Base-by-base conservation (phyloP, 805 yeast species). In the Zygosaccharomyces siamensis region DNA sequence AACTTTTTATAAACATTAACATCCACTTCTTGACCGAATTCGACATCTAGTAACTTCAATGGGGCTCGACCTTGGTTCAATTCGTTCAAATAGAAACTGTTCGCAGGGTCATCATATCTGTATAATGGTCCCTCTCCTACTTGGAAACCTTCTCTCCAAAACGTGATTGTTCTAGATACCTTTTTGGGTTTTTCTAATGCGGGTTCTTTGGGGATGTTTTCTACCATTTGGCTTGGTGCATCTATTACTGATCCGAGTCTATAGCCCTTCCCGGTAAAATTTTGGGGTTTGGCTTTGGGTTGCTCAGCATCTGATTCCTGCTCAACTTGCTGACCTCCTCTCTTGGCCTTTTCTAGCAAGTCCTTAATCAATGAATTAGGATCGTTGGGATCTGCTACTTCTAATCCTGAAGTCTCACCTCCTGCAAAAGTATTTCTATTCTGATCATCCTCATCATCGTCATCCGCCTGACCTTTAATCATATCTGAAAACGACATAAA, bases 71-170 rank as follows among this genome's bases (percentile, higher is more conserved):
- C 99, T 48, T 82, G 77, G 62, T 87, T 86, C 68, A 93, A 76
- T 56, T 90, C 93, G 54, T 81, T 77, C 59, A 93, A 73, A 55
- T 87, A 85, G 39, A 76, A 78, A 42, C 83, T 83, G 64, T 92
- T 93, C n/a, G 78, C 81, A 5, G 96, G 96, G 65, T 93, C 98
- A 61, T 92, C 97, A 65, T 89, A 93, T 50, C 93, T 75, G 65
- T 78, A 84, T 48, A 93, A 75, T 21, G 80, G 79, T 2, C 98
- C 98, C 43, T 90, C 96, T 28, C 93, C 98, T 23, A 93, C 89
- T 53, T 89, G 88, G 69, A 93, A 93, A 1, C 99, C 99, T 61
- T 93, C 92, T 57, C 82, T 84, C 99, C 99, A 93, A 66, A 93
- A 92, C 0, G 95, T 88, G 53, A 93, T 84, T 38, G 86, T 86